phyloP scores from a whole-genome alignment of 495 filamentous ascomycete genomes.

The Clohesyomyces aquaticus region DNA sequence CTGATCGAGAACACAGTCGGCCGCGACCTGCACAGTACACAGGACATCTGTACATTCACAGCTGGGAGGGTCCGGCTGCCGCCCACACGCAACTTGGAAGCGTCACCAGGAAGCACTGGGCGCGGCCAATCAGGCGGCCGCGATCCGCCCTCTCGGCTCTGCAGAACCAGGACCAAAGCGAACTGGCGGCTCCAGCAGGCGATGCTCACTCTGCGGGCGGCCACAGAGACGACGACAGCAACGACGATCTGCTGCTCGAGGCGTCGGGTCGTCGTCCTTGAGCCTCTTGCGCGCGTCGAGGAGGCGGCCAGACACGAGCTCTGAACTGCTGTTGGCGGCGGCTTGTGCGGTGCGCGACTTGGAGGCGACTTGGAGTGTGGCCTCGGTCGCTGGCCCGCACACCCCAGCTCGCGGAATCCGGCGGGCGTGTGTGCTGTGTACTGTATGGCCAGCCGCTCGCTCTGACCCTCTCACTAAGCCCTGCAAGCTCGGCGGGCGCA shows the following conservation, averaged over 20 bases:
- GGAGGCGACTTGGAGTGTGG: no score
- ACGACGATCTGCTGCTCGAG: not conserved
- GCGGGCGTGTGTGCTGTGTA: not conserved
- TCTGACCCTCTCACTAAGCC: not conserved
- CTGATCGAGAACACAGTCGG: no score
- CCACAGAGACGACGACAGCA: not conserved
- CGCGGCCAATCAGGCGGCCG: not conserved
- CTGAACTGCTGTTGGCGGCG: not conserved
- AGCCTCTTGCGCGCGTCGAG: not conserved
- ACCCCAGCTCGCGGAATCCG: no score
- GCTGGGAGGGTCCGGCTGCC: not conserved
- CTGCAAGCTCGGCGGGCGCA: not conserved
- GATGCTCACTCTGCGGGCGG: not conserved
- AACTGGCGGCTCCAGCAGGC: not conserved
- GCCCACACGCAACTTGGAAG: not conserved
- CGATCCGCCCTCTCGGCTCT: not conserved
- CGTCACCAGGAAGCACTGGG: not conserved
- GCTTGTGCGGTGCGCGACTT: no score
- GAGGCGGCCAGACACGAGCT: not conserved
- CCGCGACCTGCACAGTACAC: no score
- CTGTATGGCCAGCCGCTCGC: not conserved
- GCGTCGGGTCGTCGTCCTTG: not conserved
- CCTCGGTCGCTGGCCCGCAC: no score
- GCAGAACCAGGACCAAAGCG: not conserved
- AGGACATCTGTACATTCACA: not conserved